Evolutionary conservation across 2,329 filamentous ascomycete species (phyloP).

Genomic region (Fusarium sp.): DNA sequence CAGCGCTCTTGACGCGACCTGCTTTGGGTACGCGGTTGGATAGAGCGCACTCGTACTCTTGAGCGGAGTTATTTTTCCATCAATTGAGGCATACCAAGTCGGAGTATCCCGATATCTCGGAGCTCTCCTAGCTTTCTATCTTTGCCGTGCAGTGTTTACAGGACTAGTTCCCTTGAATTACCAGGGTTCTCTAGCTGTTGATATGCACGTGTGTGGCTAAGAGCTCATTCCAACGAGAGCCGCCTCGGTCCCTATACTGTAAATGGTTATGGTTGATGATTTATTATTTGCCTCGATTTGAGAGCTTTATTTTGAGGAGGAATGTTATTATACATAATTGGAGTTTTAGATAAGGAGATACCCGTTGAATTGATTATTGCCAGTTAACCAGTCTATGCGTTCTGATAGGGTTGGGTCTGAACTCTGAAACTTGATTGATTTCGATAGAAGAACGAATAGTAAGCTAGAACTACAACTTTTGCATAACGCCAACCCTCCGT

Average conservation of each 20-base stretch:
- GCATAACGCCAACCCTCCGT: neutral
- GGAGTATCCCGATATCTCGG: slow-evolving; percentile 31
- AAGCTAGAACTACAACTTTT: neutral
- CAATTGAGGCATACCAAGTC: slow-evolving; percentile 41
- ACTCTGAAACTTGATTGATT: slow-evolving; percentile 13
- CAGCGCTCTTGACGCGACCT: slow-evolving; percentile 31
- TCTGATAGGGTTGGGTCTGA: neutral
- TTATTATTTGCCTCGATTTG: slow-evolving; percentile 3
- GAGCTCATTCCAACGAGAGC: slow-evolving; percentile 5
- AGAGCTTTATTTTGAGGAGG: slow-evolving; percentile 2
- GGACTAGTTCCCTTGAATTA: slow-evolving; percentile 2
- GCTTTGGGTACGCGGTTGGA: slow-evolving; percentile 33
- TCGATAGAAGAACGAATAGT: slow-evolving; percentile 20
- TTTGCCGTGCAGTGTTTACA: slow-evolving; percentile 13
- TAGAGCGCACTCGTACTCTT: slow-evolving; percentile 33
- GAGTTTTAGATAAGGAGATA: slow-evolving; percentile 21
- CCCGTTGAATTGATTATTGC: slow-evolving; percentile 1
- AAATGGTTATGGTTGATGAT: neutral
- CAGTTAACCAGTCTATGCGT: slow-evolving; percentile 7
- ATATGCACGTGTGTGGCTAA: slow-evolving; percentile 17
- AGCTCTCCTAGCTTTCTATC: slow-evolving; percentile 7
- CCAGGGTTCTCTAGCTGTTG: slow-evolving; percentile 12
- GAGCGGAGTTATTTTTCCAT: slow-evolving; percentile 41
- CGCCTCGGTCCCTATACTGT: slow-evolving; percentile 1
- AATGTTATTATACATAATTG: slow-evolving; percentile 6